Conservation (phyloP, 257 asterid genomes). For the Eucommia ulmoides region DNA sequence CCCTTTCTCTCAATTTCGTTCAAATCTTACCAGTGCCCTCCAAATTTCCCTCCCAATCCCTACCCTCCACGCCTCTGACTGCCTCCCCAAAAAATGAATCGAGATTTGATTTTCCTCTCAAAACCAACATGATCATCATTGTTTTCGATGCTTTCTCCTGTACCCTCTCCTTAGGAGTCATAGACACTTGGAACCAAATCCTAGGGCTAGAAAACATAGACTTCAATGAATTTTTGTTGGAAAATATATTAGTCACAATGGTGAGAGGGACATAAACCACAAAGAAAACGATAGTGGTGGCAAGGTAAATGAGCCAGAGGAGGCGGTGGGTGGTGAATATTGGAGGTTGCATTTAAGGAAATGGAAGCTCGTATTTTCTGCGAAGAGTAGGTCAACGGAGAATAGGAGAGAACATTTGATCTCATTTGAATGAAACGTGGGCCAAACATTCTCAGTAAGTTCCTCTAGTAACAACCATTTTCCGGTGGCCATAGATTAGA, state of each 20-base stretch:
- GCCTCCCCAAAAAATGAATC: conserved; percentile 64
- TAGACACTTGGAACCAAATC: conserved; percentile 57
- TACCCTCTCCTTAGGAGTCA: conserved; percentile 34
- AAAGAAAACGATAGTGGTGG: conserved; percentile 5
- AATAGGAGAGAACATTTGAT: conserved; percentile 69
- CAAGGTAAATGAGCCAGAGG: conserved; percentile 45
- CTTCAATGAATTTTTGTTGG: conserved; percentile 50
- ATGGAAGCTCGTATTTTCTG: conserved; percentile 55
- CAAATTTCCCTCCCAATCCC: conserved; percentile 77
- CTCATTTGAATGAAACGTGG: conserved; percentile 52
- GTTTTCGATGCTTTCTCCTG: conserved; percentile 29
- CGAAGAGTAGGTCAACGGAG: conserved; percentile 64
- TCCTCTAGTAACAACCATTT: conserved; percentile 52
- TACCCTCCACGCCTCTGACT: conserved; percentile 79
- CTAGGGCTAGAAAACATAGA: conserved; percentile 77
- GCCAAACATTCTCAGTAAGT: conserved; percentile 69
- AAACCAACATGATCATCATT: conserved; percentile 32
- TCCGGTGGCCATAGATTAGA: too few relatives aligned
- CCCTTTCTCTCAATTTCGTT: too few relatives aligned
- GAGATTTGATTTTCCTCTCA: conserved; percentile 58
- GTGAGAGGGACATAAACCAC: conserved; percentile 43
- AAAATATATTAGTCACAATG: conserved; percentile 39
- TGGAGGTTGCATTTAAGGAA: conserved; percentile 51
- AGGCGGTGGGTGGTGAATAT: conserved; percentile 84
- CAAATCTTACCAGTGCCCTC: too few relatives aligned